These are phyloP conservation scores for Phytomonas francai DNA, from an alignment of 208 protist genomes.

Conservation along the genomic window DNA sequence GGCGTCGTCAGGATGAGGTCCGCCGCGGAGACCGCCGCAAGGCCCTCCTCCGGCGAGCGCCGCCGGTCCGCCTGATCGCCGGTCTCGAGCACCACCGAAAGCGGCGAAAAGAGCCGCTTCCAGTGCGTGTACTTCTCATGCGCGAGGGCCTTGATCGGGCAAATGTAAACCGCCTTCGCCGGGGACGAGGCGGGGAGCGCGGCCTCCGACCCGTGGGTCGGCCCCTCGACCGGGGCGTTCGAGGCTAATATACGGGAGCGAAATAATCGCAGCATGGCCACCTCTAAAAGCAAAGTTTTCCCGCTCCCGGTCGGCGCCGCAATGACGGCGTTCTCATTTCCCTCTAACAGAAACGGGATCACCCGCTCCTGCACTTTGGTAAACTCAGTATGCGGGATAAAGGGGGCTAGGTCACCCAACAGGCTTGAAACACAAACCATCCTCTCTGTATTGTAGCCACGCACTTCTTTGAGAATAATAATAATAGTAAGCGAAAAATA, in stretches of 20 bases:
- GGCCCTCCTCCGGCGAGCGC: constrained; percentile 18
- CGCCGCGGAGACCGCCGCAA: constrained; percentile 31
- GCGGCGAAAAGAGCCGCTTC: constrained; percentile 59
- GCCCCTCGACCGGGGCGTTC: not conserved
- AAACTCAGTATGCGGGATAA: constrained; percentile 38
- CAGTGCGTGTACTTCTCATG: constrained; percentile 80
- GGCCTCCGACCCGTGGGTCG: not conserved
- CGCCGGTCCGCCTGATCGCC: constrained; percentile 89
- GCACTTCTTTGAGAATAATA: constrained; percentile 3
- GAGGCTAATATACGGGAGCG: constrained; percentile 22
- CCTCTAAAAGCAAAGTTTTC: constrained; percentile 83
- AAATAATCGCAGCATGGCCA: constrained; percentile 86
- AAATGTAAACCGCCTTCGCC: constrained; percentile 84
- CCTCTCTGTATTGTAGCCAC: not conserved
- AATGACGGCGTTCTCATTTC: constrained; percentile 62
- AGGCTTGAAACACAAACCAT: constrained; percentile 1
- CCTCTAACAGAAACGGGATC: constrained; percentile 47
- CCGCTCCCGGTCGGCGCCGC: constrained; percentile 86
- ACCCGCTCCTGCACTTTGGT: constrained; percentile 67
- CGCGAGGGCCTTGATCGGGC: constrained; percentile 87
- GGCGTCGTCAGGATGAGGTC: constrained; percentile 91
- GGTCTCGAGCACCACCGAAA: constrained; percentile 87
- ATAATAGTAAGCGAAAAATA: constrained; percentile 8
- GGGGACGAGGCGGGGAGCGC: not conserved
- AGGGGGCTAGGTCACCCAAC: constrained; percentile 41